Evolutionary conservation across 257 asterid species (phyloP).

Genomic region (Forsythia viridissima): DNA sequence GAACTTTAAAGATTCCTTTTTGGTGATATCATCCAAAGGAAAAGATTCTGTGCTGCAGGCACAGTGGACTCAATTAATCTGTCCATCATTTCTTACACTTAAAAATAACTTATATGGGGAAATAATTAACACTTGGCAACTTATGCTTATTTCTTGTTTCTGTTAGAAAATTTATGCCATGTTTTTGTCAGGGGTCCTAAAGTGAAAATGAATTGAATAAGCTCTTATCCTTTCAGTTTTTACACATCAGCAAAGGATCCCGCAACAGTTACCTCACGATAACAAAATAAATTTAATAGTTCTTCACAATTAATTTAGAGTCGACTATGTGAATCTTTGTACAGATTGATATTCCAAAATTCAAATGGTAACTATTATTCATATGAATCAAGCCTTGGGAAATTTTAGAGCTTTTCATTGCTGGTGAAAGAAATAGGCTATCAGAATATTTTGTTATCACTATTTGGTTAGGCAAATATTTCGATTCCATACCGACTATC

Average conservation of each 20-base stretch:
- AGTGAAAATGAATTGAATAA: constrained; percentile 45
- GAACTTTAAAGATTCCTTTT: constrained; percentile 26
- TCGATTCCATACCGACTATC: background rate
- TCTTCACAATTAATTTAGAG: too few species aligned
- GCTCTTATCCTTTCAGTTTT: constrained; percentile 36
- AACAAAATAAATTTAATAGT: constrained; percentile 24
- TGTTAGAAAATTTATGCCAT: constrained; percentile 11
- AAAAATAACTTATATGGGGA: background rate
- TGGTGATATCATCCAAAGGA: constrained; percentile 15
- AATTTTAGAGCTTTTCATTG: too few species aligned
- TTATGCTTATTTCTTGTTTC: constrained; percentile 13
- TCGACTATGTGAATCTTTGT: too few species aligned
- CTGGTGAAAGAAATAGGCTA: background rate
- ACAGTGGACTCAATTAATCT: background rate
- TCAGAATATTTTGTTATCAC: background rate
- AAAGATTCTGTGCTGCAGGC: background rate
- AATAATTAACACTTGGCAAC: background rate
- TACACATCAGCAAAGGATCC: constrained; percentile 58
- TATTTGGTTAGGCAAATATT: background rate
- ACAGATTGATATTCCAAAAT: too few species aligned
- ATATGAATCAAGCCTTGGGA: too few species aligned
- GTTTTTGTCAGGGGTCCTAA: constrained; percentile 24
- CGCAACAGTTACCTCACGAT: constrained; percentile 26
- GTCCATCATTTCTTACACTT: background rate
- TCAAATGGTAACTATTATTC: too few species aligned